Evolutionary conservation across 768 basidiomycete species (phyloP).

Genomic region (Leccinum barrowsii): DNA sequence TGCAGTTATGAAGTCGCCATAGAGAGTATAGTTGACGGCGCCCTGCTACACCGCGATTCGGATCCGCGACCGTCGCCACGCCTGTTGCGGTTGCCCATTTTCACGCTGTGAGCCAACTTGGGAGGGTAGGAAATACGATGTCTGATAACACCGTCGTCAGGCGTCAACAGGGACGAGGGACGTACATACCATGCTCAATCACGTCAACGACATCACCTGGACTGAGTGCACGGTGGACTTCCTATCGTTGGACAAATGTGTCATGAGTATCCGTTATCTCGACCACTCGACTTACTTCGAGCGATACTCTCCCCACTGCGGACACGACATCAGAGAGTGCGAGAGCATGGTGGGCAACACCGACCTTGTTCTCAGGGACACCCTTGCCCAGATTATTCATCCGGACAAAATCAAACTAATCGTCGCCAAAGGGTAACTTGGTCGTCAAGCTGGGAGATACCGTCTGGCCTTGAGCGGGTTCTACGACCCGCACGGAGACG

Average conservation of each 20-base stretch:
- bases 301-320: constrained; percentile 59
- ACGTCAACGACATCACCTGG: constrained; percentile 71
- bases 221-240: constrained; percentile 65
- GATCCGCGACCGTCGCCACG: too few species aligned
- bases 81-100: too few species aligned
- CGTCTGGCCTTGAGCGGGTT: not conserved
- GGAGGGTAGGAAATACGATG: constrained; percentile 70
- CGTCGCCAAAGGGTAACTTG: constrained; percentile 76
- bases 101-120: constrained; percentile 67
- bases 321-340: constrained; percentile 3
- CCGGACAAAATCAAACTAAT: constrained; percentile 81
- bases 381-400: constrained; percentile 61
- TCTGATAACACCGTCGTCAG: constrained; percentile 40
- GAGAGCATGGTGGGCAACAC: not conserved
- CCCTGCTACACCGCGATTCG: too few species aligned
- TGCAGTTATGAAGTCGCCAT: too few species aligned
- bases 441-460: constrained; percentile 55
- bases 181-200: constrained; percentile 61
- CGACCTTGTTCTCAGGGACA: constrained; percentile 72
- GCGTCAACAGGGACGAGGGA: not conserved
- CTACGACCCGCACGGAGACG: not conserved
- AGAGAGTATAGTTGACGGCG: too few species aligned
- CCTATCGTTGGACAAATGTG: constrained; percentile 39
- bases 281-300: constrained; percentile 44
- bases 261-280: constrained; percentile 2